Evolutionary conservation across 345 rosid genomes (phyloP).

Genomic region (Pistacia integerrima): DNA sequence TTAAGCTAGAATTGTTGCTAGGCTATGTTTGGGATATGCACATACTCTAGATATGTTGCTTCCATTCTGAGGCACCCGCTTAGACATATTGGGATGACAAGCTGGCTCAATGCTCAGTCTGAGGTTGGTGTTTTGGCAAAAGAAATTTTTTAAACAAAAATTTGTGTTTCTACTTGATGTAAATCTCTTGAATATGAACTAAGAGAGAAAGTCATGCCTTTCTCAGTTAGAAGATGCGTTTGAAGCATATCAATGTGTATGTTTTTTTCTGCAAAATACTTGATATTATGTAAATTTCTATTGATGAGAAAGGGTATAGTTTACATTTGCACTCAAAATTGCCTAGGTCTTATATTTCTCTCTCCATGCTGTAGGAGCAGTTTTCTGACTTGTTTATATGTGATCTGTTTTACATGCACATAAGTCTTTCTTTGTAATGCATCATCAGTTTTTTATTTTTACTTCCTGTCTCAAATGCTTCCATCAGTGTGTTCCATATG

Average conservation of each 20-base stretch:
- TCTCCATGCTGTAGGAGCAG: not conserved
- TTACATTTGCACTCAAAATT: not conserved
- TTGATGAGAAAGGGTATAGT: not conserved
- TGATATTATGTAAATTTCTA: not conserved
- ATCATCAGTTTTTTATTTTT: not conserved
- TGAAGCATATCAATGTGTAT: not conserved
- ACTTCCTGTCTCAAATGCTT: not conserved
- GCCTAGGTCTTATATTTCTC: not conserved
- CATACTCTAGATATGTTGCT: no score
- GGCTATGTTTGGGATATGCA: no score
- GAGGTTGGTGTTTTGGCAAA: no score
- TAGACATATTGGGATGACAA: no score
- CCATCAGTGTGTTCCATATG: not conserved
- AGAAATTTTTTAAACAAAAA: not conserved
- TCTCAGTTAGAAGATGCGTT: not conserved
- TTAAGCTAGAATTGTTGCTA: no score
- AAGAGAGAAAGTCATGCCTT: not conserved
- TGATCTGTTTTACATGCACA: not conserved
- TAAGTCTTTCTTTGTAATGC: not conserved
- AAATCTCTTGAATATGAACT: not conserved
- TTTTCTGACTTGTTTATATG: not conserved
- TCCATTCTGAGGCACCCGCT: no score
- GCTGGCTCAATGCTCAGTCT: no score
- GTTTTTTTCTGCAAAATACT: not conserved
- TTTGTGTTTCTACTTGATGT: not conserved